These are phyloP conservation scores for Fusarium pilosicola DNA, from an alignment of 2,329 filamentous ascomycete genomes.

Conservation along the genomic window DNA sequence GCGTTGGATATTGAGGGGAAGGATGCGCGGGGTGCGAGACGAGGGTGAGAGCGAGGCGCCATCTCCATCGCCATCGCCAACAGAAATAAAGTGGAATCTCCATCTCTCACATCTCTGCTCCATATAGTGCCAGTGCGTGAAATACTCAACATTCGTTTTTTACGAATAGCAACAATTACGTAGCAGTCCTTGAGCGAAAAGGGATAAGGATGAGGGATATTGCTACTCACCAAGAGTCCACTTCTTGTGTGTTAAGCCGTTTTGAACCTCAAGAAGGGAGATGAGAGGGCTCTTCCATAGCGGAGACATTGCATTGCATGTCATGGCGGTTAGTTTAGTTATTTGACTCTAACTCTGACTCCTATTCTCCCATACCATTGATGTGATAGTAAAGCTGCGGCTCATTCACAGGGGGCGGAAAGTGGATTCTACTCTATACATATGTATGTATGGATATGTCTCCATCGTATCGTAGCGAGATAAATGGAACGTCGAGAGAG, in stretches of 20 bases:
- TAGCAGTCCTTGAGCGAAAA: slow-evolving; percentile 28
- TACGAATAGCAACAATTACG: slow-evolving; percentile 34
- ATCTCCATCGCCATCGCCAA: background rate
- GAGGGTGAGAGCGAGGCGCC: background rate
- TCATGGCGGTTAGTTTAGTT: slow-evolving; percentile 22
- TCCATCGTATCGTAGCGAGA: slow-evolving; percentile 12
- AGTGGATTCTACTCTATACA: slow-evolving; percentile 20
- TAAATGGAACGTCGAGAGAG: slow-evolving; percentile 19
- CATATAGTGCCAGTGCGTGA: slow-evolving; percentile 14
- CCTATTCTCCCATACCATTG: background rate
- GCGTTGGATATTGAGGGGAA: background rate
- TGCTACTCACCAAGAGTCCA: slow-evolving; percentile 9
- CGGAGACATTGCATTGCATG: slow-evolving; percentile 14
- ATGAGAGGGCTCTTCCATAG: slow-evolving; percentile 15
- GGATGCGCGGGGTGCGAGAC: background rate
- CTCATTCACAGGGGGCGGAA: slow-evolving; percentile 27
- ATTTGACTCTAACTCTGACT: slow-evolving; percentile 14
- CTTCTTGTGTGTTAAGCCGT: background rate
- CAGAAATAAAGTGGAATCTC: slow-evolving; percentile 7
- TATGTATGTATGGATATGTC: background rate
- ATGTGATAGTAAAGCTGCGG: slow-evolving; percentile 22
- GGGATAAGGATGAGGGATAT: slow-evolving; percentile 37
- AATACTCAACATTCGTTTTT: slow-evolving; percentile 3
- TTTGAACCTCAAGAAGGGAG: slow-evolving; percentile 1
- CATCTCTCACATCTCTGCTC: background rate